Evolutionary conservation across 148 eudicot genomes (phyloP), one percentile per base, ranked within the genome.

Genomic region (Selenicereus undatus): DNA sequence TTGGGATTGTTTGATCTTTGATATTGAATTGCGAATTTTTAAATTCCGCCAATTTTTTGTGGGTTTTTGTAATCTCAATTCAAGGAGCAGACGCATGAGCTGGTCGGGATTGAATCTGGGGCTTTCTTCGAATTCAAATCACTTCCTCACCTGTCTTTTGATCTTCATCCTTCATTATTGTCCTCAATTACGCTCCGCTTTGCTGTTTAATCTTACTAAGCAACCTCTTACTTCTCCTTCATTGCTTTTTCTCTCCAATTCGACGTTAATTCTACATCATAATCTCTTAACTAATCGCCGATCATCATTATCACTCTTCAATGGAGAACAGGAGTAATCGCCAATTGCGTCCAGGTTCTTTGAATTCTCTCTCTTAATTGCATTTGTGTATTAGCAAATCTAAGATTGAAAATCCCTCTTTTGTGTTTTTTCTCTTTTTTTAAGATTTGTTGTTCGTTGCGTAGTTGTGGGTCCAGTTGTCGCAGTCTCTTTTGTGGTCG

Each of bases 321-420:
- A 87, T 94, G 98, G 94, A 90, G 86, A 84, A 82, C 90, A 89
- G 80, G 86, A 89, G 80, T 90, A 88, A 88, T 91, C 90, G 89
- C 68, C 97, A 89, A 87, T 83, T 92, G 82, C 84, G 79, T 58
- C 83, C 85, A 86, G 95, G 98, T 94, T 74, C 62, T 71, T 7
- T 35, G 62, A 45, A 36, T 58, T 75, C 52, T 16, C 16, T 48
- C 35, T 71, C 77, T 68, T 11, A 27, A 78, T 80, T 76, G 11
- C 22, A 78, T 52, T 51, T 76, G 43, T 48, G 22, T 62, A n/a
- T 80, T 51, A 42, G 10, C 12, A 11, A 14, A 56, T 76, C 1
- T 36, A 1, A 35, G 66, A 60, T 60, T 71, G n/a, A 42, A 27
- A 21, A 3, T 17, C 64, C 13, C 32, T 2, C 29, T 32, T 81